Conservation (phyloP, 2,329 filamentous ascomycete genomes). For the Cytospora leucostoma region DNA sequence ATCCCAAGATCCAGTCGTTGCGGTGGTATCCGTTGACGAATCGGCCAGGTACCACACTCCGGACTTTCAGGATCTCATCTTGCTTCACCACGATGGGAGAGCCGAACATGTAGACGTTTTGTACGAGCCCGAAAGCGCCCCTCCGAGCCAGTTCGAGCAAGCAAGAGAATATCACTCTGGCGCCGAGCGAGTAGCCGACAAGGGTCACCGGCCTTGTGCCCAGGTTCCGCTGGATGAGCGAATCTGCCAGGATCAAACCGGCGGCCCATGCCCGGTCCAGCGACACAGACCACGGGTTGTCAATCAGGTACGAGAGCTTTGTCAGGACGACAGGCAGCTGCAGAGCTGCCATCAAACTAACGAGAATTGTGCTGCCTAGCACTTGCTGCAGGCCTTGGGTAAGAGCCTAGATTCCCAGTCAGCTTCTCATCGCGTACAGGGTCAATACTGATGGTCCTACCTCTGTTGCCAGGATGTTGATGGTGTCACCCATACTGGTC, state of each 20-base stretch:
- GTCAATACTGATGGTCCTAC: constrained; percentile 49
- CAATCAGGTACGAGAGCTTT: constrained; percentile 93
- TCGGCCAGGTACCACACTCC: constrained; percentile 84
- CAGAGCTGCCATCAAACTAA: constrained; percentile 87
- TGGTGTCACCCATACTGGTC: constrained; percentile 95
- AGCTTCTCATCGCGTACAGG: neutral
- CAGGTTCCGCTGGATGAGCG: constrained; percentile 85
- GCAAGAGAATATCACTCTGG: constrained; percentile 89
- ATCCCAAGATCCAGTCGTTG: constrained; percentile 96
- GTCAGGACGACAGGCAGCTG: constrained; percentile 90
- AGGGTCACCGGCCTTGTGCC: constrained; percentile 90
- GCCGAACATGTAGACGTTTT: constrained; percentile 95
- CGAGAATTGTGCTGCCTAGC: constrained; percentile 83
- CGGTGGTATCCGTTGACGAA: constrained; percentile 93
- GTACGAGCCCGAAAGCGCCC: constrained; percentile 82
- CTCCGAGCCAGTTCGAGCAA: constrained; percentile 82
- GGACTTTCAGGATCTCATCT: constrained; percentile 81
- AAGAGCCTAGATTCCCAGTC: constrained; percentile 70
- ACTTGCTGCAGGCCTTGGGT: constrained; percentile 97
- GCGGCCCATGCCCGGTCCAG: constrained; percentile 85
- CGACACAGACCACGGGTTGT: constrained; percentile 98
- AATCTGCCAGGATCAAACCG: constrained; percentile 91
- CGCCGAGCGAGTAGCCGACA: constrained; percentile 90
- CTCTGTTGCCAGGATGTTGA: constrained; percentile 97
- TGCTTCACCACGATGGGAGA: constrained; percentile 88